Evolutionary conservation across 768 basidiomycete genomes (phyloP), one percentile per base, ranked within the genome.

Genomic region (Fibroporia radiculosa): DNA sequence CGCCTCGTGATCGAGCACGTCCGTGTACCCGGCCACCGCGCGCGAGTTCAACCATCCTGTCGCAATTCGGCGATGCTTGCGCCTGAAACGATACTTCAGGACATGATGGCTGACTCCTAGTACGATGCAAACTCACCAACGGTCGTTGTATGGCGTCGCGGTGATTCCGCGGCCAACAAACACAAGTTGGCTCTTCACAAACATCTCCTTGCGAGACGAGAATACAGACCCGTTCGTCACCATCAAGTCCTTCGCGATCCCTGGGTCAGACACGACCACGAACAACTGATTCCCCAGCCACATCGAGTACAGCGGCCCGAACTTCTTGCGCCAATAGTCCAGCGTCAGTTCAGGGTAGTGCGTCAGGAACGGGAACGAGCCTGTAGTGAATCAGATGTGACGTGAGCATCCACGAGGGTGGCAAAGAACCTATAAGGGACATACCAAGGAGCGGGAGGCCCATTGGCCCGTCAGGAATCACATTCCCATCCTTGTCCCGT

Each of bases 261-360:
- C 57, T 4, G 71, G 64, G 49, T 72, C 70, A 4, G 71, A 72
- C 26, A 75, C 46, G 31, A 72, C 57, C 39, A 75, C 63, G 50
- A 73, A 70, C 16, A 72, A 66, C 48, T 72, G 72, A 47, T 70
- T 66, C 14, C 73, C 73, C 18, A 75, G 62, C 63, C 64, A 69
- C 41, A 74, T 47, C 6, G 72, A 73, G 49, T 66, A 73, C 10
- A 74, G 44, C 0, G 69, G 56, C 0, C 73, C 73, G 44, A 63
- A 73, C 43, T 64, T 62, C 44, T 66, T 65, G 6, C 6, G 3
- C 39, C 39, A 40, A 4, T 27, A 3, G 16, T 40, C 6, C 6
- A 40, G 5, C 1, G 67, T 62, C 22, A 67, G 60, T 54, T 74
- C 73, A 3, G 73, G 70, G 29, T 68, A 71, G 12, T 61, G 45